Evolutionary conservation across 495 filamentous ascomycete species (phyloP), one percentile per base, ranked within the genome.

Genomic region (Lasiosphaeria hispida): DNA sequence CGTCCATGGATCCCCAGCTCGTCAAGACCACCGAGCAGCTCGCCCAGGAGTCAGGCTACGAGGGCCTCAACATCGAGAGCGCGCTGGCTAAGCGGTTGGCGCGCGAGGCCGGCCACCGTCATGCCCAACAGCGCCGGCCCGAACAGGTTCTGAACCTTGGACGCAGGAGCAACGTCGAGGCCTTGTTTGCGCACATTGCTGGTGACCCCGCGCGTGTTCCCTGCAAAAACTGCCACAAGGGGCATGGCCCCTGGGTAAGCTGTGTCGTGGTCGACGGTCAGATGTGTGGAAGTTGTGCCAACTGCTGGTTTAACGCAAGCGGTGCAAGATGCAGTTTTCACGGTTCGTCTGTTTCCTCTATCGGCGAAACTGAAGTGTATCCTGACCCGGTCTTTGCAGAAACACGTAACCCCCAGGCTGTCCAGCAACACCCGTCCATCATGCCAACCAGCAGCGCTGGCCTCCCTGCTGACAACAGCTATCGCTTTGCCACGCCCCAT

Each of bases 201-300:
- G 77, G 77, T 23, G 68, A 71, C 38, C 62, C 67, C 9, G 74
- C 75, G 0, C 70, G 73, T 0, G 63, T 73, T 3, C 76, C 73
- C 7, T 80, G 77, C 45, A 80, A 80, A 65, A 79, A 79, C 61
- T 80, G 77, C 60, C 76, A 78, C 62, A 80, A 80, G 56, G 77
- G 77, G 15, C 76, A 80, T 33, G 77, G 77, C 0, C 77, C 77
- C 1, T 80, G 77, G 77, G 75, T 66, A 1, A 70, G 61, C 13
- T 80, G 77, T 55, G 66, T 80, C 23, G 53, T 80, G 9, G 72
- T 78, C 23, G 74, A 79, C 23, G 77, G 77, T 7, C 76, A 80
- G 62, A 78, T 80, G 75, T 80, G 77, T 37, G 76, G 76, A 4
- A 79, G 76, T 42, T 80, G 77, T 48, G 74, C 77, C 39, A 80